Conservation (phyloP, 805 yeast species). For the Schwanniomyces polymorphus region DNA sequence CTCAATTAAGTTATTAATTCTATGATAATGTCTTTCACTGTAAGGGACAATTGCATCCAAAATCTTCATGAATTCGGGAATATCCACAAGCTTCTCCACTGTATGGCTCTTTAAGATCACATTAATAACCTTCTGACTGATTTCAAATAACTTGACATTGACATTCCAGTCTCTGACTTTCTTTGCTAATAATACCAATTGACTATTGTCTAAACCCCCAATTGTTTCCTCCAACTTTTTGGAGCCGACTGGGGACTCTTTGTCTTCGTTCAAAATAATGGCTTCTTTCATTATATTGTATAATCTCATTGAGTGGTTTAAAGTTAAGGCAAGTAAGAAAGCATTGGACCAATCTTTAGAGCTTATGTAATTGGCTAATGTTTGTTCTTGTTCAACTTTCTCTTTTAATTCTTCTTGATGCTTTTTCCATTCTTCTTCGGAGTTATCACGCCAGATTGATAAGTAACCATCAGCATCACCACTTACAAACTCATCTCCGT, state of each 20-base stretch:
- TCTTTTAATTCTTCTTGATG: conserved; percentile 50
- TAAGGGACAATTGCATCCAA: conserved; percentile 85
- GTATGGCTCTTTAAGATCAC: conserved; percentile 59
- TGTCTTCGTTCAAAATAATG: conserved; percentile 50
- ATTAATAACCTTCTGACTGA: conserved; percentile 76
- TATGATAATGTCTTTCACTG: conserved; percentile 76
- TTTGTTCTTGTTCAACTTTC: conserved; percentile 85
- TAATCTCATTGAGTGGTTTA: conserved; percentile 88
- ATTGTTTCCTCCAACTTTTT: conserved; percentile 64
- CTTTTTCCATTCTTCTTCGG: conserved; percentile 65
- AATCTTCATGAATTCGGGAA: conserved; percentile 65
- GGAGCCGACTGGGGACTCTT: conserved; percentile 54
- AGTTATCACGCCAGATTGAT: conserved; percentile 85
- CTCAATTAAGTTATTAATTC: conserved; percentile 80
- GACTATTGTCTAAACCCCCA: conserved; percentile 54
- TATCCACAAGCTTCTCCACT: conserved; percentile 56
- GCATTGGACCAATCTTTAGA: conserved; percentile 86
- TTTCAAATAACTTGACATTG: conserved; percentile 73
- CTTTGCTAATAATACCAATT: conserved; percentile 59
- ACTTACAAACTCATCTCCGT: conserved; percentile 69
- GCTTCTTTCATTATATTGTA: conserved; percentile 73
- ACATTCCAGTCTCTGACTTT: conserved; percentile 95
- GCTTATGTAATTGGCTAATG: conserved; percentile 70
- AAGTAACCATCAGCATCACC: conserved; percentile 97
- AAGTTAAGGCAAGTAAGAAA: conserved; percentile 75